phyloP scores from a whole-genome alignment of 768 basidiomycete genomes.

The Rhodotorula sphaerocarpa region DNA sequence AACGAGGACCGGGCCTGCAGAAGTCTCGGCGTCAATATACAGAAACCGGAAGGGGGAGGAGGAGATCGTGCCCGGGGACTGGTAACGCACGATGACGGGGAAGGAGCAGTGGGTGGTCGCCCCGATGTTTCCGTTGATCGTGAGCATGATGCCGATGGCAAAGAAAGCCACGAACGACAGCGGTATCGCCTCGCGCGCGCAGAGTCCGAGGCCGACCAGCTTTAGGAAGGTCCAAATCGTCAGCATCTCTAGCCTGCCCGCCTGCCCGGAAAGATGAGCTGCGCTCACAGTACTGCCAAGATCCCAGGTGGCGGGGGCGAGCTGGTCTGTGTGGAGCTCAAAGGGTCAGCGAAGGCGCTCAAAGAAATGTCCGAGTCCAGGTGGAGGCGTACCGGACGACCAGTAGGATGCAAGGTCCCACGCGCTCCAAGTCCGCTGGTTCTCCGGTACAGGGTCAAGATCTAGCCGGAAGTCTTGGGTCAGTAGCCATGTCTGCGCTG shows the following conservation, averaged over 20 bases:
- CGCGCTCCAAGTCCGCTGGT: conserved; percentile 3
- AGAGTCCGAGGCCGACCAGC: neutral
- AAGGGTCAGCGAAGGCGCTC: neutral
- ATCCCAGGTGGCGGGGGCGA: conserved; percentile 13
- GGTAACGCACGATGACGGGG: neutral
- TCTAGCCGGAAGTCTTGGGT: neutral
- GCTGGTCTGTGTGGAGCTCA: neutral
- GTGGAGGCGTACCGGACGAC: neutral
- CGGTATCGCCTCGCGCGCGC: conserved; percentile 7
- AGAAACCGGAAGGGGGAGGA: conserved; percentile 39
- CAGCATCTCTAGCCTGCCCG: too few species aligned
- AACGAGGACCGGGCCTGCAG: conserved; percentile 31
- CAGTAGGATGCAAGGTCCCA: conserved; percentile 9
- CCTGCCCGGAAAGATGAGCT: too few species aligned
- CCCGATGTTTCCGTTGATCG: conserved; percentile 39
- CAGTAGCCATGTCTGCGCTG: too few species aligned
- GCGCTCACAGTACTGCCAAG: neutral
- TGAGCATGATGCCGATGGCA: conserved; percentile 7
- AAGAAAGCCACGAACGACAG: conserved; percentile 16
- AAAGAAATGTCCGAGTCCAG: too few species aligned
- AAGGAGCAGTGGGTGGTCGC: neutral
- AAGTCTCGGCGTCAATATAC: too few species aligned
- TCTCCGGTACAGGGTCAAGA: conserved; percentile 13
- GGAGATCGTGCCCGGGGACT: too few species aligned
- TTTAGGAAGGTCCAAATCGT: neutral